These are phyloP conservation scores for Skeletonema grethae DNA, from an alignment of 108 stramenopile species.

Conservation along the genomic window DNA sequence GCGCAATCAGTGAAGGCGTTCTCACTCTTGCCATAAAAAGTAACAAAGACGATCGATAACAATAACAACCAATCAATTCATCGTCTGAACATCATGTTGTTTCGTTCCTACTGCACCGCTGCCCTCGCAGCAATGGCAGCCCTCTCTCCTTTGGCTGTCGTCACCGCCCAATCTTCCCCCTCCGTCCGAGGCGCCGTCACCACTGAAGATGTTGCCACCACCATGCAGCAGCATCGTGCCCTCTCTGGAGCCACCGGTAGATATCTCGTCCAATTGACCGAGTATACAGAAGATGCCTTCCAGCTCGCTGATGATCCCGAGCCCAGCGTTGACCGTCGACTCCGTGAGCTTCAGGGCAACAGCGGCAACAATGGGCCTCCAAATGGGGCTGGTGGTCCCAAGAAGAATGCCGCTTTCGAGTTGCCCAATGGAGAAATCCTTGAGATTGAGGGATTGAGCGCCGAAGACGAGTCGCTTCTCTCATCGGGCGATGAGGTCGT, in stretches of 20 bases:
- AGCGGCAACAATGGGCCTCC: neutral
- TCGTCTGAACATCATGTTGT: neutral
- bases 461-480: no score
- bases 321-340: neutral
- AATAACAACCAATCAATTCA: no score
- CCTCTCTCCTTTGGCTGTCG: neutral
- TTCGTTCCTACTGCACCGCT: slow-evolving; percentile 2
- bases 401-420: neutral
- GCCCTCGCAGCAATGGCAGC: neutral
- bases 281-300: neutral
- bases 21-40: no score
- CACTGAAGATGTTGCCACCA: neutral
- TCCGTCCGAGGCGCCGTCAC: neutral
- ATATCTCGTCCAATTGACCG: neutral
- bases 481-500: no score
- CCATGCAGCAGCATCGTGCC: neutral
- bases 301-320: neutral
- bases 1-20: no score
- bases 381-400: neutral
- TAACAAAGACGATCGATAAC: no score
- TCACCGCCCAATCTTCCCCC: neutral
- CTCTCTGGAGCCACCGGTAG: neutral
- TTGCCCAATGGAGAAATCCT: neutral
- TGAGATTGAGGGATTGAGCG: neutral
- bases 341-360: slow-evolving; percentile 4